Base-by-base conservation (phyloP, 805 yeast species). In the Pichia gijzeniarum region DNA sequence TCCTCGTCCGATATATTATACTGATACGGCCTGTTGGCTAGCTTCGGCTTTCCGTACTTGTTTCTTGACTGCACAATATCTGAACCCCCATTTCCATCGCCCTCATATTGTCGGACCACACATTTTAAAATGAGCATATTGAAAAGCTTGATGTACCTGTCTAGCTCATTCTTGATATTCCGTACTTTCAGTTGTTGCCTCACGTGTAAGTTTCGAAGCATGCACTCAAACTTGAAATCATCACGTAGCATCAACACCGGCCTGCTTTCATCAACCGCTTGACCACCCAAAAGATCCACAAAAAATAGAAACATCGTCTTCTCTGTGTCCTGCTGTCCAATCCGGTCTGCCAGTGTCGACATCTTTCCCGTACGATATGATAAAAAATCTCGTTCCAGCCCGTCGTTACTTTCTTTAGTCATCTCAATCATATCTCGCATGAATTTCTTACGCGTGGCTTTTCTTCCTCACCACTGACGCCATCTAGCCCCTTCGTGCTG, bases 1-100 rank as follows among this genome's bases (percentile, higher is more conserved):
- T 72, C 69, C 31, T 86, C 84, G 52, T 79, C 79, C 5, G 85
- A 74, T 54, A 79, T 63, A 56, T 79, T 84, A 64, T 77, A 85
- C 28, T 69, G 60, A 31, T 72, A 51, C 3, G 47, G 38, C 5
- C 64, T 48, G 20, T 54, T 59, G 1, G 45, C 43, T 14, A 77
- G 38, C 4, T 30, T 49, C 0, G 93, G 90, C 53, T 84, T 85
- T 1, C 93, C 91, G 53, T 55, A 72, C 30, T 58, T 46, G 32
- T 36, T 41, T 17, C 17, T 40, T 16, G 16, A 74, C 63, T 30
- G 50, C 42, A 4, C 71, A 6, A 45, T 48, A 0, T 46, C 43
- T 47, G 8, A 53, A n/a, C n/a, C n/a, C n/a, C n/a, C n/a, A n/a
- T n/a, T n/a, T 48, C 13, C 30, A 17, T 35, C 38, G 2, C 16